Percentiles rank a stretch among this genome's conserved stretches.
Conservation (phyloP, 2,329 filamentous ascomycete species). For the Ophiocordyceps australis region DNA sequence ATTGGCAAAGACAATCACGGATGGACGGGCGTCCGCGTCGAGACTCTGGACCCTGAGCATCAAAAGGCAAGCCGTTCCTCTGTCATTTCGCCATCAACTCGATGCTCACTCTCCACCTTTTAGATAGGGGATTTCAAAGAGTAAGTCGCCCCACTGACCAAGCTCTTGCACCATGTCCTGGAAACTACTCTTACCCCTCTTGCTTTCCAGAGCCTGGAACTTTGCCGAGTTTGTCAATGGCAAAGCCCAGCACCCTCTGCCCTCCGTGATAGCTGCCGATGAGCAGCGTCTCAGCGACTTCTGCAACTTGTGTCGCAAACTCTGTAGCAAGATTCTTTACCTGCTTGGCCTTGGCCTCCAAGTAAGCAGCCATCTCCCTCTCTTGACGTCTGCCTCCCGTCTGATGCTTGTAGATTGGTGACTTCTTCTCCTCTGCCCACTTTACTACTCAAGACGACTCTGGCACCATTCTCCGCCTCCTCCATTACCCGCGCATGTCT, state of each 20-base stretch:
- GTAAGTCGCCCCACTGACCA: too few species aligned
- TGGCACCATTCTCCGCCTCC: slow-evolving; percentile 45
- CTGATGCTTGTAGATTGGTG: slow-evolving; percentile 15
- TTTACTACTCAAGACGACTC: slow-evolving; percentile 23
- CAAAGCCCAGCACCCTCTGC: slow-evolving; percentile 62
- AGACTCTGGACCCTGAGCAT: slow-evolving; percentile 70
- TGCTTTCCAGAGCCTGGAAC: slow-evolving; percentile 83
- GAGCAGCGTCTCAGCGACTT: slow-evolving; percentile 49
- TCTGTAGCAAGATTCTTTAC: slow-evolving; percentile 55
- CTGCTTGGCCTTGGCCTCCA: slow-evolving; percentile 65
- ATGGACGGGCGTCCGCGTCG: slow-evolving; percentile 75
- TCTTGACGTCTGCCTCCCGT: slow-evolving; percentile 1
- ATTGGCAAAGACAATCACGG: slow-evolving; percentile 73
- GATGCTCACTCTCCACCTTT: too few species aligned
- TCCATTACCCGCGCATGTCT: slow-evolving; percentile 48
- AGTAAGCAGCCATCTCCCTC: slow-evolving; percentile 19
- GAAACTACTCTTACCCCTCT: too few species aligned
- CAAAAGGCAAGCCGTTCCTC: slow-evolving; percentile 41
- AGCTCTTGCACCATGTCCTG: too few species aligned
- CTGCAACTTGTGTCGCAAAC: slow-evolving; percentile 47
- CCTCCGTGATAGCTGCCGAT: slow-evolving; percentile 39
- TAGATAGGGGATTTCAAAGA: slow-evolving; percentile 79
- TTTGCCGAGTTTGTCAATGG: slow-evolving; percentile 58
- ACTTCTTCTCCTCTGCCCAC: slow-evolving; percentile 38
- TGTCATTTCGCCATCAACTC: neutral